Base-by-base conservation (phyloP, 805 yeast genomes). In the Candida tibetensis region DNA sequence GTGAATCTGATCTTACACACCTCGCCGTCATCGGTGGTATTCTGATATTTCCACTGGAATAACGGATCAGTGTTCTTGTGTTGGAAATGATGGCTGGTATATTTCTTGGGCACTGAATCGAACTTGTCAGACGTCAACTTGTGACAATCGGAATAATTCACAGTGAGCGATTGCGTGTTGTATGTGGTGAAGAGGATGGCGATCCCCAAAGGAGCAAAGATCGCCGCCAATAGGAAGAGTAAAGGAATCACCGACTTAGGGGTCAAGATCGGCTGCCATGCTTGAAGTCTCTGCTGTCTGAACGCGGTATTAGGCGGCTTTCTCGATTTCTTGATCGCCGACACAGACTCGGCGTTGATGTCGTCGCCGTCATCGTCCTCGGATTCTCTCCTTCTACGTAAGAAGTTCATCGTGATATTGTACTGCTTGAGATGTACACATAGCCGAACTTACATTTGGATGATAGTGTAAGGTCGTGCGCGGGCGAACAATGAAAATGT, bases 141-240 rank as follows among this genome's bases (percentile, higher is more conserved):
- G 30, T 62, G 71, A 64, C 99, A 93, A 28, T 76, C 61, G 35
- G 89, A 77, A 56, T 93, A 93, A 49, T 89, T 82, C 25, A 93
- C 72, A 32, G 74, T 71, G 21, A 93, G 45, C 49, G 82, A 80
- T 54, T 91, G 87, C 12, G 91, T 91, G 45, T 78, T 76, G 57
- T 78, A 74, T n/a, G 88, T 76, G n/a, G 95, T 82, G 47, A 76
- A 76, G 19, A 89, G 61, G 40, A 93, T 74, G 12, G 87, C 95
- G 21, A 90, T 83, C 3, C 99, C 99, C 34, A 93, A 74, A 1
- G 97, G 96, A 1, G 93, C 86, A 64, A 90, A 89, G 4, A 93
- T 72, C 16, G 87, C 68, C 1, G 95, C 87, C 30, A 86, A 65
- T 17, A 84, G 47, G 33, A 89, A 72, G 39, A 93, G 71, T 36